Conservation (phyloP, 768 basidiomycete species). For the Leccinum truebloodii region DNA sequence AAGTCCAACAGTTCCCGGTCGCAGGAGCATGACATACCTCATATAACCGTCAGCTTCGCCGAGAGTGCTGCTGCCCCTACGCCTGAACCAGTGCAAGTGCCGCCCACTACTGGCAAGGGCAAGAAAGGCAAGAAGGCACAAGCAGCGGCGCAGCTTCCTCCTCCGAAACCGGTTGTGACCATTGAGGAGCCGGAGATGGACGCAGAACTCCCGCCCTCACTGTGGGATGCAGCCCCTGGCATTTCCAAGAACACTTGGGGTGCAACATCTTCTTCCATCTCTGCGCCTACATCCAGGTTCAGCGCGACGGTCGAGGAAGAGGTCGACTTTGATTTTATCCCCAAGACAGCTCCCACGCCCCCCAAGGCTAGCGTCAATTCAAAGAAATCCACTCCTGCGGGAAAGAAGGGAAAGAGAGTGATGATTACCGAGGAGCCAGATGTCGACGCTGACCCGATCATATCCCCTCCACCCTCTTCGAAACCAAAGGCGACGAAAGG, state of each 20-base stretch:
- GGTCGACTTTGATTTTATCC: not conserved
- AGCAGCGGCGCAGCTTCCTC: conserved; percentile 12
- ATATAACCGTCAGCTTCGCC: conserved; percentile 29
- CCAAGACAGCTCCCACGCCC: not conserved
- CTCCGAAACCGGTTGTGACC: conserved; percentile 16
- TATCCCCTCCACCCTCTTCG: conserved; percentile 13
- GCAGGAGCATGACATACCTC: conserved; percentile 29
- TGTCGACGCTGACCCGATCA: conserved; percentile 25
- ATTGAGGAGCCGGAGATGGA: conserved; percentile 20
- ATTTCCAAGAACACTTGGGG: conserved; percentile 16
- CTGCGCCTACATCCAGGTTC: conserved; percentile 11
- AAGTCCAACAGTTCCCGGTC: conserved; percentile 29
- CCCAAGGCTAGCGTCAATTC: conserved; percentile 8
- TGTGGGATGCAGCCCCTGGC: conserved; percentile 20
- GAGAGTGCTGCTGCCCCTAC: conserved; percentile 1
- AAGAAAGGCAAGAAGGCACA: conserved; percentile 31
- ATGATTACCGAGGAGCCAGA: conserved; percentile 29
- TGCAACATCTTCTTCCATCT: not conserved
- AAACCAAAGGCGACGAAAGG: conserved; percentile 17
- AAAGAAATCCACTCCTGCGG: conserved; percentile 13
- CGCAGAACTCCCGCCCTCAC: conserved; percentile 25
- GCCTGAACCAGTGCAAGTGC: conserved; percentile 14
- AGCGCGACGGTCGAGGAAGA: conserved; percentile 12
- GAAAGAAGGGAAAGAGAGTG: conserved; percentile 29
- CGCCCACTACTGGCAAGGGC: conserved; percentile 14